These are phyloP conservation scores for Chalara sp. DNA, from an alignment of 2,329 filamentous ascomycete species.

Conservation along the genomic window DNA sequence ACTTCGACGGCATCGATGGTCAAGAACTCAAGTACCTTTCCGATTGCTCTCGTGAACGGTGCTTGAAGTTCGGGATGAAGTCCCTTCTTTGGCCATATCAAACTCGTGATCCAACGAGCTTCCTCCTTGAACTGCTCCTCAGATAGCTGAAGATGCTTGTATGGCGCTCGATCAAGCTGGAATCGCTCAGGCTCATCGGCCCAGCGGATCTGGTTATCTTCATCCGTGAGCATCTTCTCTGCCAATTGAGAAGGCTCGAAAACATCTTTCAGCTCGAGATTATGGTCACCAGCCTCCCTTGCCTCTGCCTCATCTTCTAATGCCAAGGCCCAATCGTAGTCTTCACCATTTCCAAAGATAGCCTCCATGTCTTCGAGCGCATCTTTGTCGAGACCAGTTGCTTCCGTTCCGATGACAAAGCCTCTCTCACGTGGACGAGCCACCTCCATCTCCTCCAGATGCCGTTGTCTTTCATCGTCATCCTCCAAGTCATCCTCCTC, in stretches of 20 bases:
- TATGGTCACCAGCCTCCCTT: conserved; percentile 70
- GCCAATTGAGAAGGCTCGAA: conserved; percentile 94
- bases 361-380: conserved; percentile 92
- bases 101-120: conserved; percentile 81
- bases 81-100: conserved; percentile 83
- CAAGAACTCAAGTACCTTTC: conserved; percentile 91
- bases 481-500: conserved; percentile 91
- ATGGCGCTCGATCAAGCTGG: conserved; percentile 83
- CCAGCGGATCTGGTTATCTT: conserved; percentile 84
- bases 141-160: conserved; percentile 73
- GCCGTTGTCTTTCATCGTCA: conserved; percentile 67
- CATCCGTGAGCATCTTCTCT: conserved; percentile 91
- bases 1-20: conserved; percentile 92
- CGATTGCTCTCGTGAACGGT: conserved; percentile 81
- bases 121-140: conserved; percentile 88
- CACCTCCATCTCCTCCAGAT: conserved; percentile 82
- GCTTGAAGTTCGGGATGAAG: conserved; percentile 58
- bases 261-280: conserved; percentile 91
- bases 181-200: conserved; percentile 91
- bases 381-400: conserved; percentile 81
- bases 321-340: conserved; percentile 91
- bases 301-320: conserved; percentile 82
- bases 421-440: conserved; percentile 70
- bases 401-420: conserved; percentile 65
- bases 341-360: conserved; percentile 91